phyloP scores from a whole-genome alignment of 306 rosid genomes.

The Senna siamea region DNA sequence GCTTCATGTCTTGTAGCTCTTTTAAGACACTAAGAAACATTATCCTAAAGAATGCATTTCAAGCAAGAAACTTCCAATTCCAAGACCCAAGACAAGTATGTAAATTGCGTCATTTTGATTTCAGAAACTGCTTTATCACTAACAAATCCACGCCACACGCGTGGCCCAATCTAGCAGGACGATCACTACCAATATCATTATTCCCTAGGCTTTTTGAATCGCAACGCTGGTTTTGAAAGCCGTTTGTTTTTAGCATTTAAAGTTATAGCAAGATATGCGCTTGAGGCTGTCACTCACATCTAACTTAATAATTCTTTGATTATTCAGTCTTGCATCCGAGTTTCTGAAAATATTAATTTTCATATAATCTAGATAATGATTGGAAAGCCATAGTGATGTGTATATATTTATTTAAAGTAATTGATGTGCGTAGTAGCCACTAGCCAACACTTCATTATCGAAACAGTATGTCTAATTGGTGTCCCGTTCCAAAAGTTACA shows the following conservation, averaged over 20 bases:
- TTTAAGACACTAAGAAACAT: background rate
- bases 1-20: background rate
- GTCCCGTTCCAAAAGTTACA: background rate
- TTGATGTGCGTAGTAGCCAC: background rate
- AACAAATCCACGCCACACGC: background rate
- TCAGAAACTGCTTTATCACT: background rate
- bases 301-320: background rate
- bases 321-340: background rate
- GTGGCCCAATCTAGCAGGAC: background rate
- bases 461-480: background rate
- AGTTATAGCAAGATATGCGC: background rate
- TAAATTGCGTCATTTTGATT: background rate
- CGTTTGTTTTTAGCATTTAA: constrained; percentile 1
- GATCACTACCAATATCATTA: background rate
- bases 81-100: background rate
- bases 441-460: background rate
- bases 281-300: constrained; percentile 3
- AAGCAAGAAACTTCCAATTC: constrained; percentile 12
- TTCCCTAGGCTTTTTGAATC: background rate
- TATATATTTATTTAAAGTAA: background rate
- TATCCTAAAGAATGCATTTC: background rate
- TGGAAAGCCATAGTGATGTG: background rate
- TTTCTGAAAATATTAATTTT: background rate
- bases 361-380: background rate
- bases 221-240: background rate